Evolutionary conservation across 345 rosid species (phyloP).

Genomic region (Salix udensis): DNA sequence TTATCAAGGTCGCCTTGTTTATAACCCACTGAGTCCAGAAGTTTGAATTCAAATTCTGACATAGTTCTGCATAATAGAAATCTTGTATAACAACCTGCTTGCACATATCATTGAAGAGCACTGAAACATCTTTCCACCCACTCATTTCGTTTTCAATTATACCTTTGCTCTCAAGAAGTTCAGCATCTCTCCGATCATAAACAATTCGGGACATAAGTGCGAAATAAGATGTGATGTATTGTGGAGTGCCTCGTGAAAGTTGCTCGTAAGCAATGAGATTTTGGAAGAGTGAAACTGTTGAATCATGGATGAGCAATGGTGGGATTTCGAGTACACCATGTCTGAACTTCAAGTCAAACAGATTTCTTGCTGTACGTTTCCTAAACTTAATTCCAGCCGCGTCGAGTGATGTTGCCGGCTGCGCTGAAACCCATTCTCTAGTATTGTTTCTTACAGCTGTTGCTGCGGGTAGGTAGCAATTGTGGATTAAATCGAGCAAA

Average conservation of each 20-base stretch:
- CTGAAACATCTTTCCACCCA: slow-evolving; percentile 9
- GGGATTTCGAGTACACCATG: slow-evolving; percentile 30
- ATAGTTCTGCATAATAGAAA: neutral
- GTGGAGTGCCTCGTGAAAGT: neutral
- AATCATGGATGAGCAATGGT: slow-evolving; percentile 20
- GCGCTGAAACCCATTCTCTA: neutral
- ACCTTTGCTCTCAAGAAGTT: neutral
- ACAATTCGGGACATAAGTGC: slow-evolving; percentile 9
- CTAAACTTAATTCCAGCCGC: slow-evolving; percentile 38
- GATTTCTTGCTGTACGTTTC: slow-evolving; percentile 3
- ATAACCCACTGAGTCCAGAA: neutral
- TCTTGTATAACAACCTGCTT: slow-evolving; percentile 13
- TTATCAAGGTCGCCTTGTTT: too few relatives aligned
- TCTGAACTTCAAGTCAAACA: slow-evolving; percentile 25
- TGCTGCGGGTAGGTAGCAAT: slow-evolving; percentile 3
- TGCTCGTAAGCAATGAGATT: slow-evolving; percentile 38
- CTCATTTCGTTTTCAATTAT: slow-evolving; percentile 4
- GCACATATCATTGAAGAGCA: slow-evolving; percentile 10
- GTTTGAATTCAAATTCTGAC: neutral
- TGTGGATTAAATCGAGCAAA: slow-evolving; percentile 12
- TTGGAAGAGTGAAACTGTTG: slow-evolving; percentile 23
- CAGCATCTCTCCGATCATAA: slow-evolving; percentile 3
- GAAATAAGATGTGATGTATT: slow-evolving; percentile 10
- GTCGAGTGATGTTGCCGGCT: slow-evolving; percentile 13
- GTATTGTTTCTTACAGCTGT: neutral